Evolutionary conservation across 2,329 filamentous ascomycete species (phyloP), one percentile per base, ranked within the genome.

Genomic region (Calonectria leucothoes): DNA sequence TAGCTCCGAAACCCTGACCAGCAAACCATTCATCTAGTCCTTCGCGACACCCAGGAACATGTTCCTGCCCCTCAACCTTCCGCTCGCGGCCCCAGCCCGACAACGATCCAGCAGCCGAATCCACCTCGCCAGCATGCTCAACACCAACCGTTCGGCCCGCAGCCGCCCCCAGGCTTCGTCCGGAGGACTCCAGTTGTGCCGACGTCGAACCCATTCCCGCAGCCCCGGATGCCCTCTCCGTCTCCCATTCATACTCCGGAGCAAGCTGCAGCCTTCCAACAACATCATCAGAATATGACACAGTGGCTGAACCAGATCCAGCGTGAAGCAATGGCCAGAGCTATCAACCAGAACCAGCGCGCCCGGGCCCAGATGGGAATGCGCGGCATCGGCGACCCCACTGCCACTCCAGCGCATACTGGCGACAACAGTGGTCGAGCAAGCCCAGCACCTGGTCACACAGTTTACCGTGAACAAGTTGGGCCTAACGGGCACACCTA

Each of bases 1-100:
- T 72, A 89, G 88, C 81, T 89, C 64, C 85, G 83, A 49, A 83
- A 80, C 27, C 82, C 83, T 48, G 86, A 89, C 57, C 84, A 86
- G 69, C 88, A 91, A 73, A 89, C 88, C 1, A 85, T 91, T 23
- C 89, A 91, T 76, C 84, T 91, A 14, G 89, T 90, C 27, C 82
- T 91, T 55, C 84, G 88, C 75, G 88, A 87, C 59, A 59, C 78
- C 11, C 70, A 76, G 39, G 84, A 86, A 39, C 81, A 80, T 25
- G 71, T 82, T 23, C 66, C 82, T 12, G 51, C 70, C 72, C 45
- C 78, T 72, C 75, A 82, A 14, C 69, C 72, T 57, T 65, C 69
- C 29, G 75, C 48, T 72, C 69, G 59, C 45, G 64, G 15, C 39
- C 66, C 78, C 23, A 84, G 78, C 75, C 82, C 76, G 49, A 75